phyloP scores from a whole-genome alignment of 2,329 filamentous ascomycete species.

The Diaporthe aspalathi region DNA sequence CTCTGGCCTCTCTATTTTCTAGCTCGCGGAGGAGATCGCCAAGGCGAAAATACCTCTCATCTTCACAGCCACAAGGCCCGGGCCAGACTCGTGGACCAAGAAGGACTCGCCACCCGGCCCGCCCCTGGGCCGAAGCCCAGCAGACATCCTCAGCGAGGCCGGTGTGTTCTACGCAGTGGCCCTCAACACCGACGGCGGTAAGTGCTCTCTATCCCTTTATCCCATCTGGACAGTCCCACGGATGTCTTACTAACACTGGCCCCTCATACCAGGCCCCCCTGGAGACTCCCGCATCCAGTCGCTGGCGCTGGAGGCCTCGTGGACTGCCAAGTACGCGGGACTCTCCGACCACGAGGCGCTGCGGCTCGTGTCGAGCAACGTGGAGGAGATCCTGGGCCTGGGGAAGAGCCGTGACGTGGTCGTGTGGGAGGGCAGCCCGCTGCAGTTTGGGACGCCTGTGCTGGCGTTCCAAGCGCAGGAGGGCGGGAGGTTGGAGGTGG shows the following conservation, averaged over 20 bases:
- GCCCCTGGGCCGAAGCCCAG: slow-evolving; percentile 53
- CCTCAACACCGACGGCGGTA: slow-evolving; percentile 44
- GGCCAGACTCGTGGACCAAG: slow-evolving; percentile 50
- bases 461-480: slow-evolving; percentile 48
- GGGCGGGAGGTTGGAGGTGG: slow-evolving; percentile 46
- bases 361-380: slow-evolving; percentile 52
- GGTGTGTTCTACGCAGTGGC: slow-evolving; percentile 53
- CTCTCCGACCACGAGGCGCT: slow-evolving; percentile 50
- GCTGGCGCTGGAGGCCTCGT: slow-evolving; percentile 52
- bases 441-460: slow-evolving; percentile 54
- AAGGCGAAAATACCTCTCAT: slow-evolving; percentile 56
- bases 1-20: too few species aligned
- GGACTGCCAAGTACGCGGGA: slow-evolving; percentile 54
- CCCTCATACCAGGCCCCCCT: slow-evolving; percentile 42
- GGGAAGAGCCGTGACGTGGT: slow-evolving; percentile 53
- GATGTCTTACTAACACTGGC: too few species aligned
- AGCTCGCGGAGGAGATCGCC: slow-evolving; percentile 54
- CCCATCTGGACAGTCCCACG: too few species aligned
- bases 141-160: slow-evolving; percentile 53
- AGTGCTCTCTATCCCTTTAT: too few species aligned
- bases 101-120: slow-evolving; percentile 54
- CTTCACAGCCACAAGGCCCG: slow-evolving; percentile 52
- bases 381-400: slow-evolving; percentile 55
- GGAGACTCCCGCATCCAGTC: slow-evolving; percentile 54
- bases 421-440: slow-evolving; percentile 56